Percentiles rank a stretch among this genome's conserved stretches.
Conservation (phyloP, 164 flowering plant genomes). For the Umbilicus rupestris region DNA sequence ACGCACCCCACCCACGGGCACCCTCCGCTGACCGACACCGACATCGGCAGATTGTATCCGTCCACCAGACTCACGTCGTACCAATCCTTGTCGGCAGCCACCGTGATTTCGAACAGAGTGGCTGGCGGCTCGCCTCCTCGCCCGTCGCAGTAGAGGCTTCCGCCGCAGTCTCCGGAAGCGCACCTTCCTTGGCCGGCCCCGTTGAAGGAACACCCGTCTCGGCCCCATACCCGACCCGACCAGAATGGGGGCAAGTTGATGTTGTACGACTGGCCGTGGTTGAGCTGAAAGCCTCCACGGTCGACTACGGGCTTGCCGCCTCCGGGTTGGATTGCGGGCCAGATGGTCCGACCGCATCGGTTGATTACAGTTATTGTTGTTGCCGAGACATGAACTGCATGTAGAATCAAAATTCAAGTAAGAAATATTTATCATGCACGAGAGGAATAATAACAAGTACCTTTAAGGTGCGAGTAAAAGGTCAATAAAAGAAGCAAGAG, state of each 20-base stretch:
- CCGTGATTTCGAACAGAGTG: constrained; percentile 18
- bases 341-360: constrained; percentile 6
- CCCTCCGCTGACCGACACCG: constrained; percentile 12
- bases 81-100: constrained; percentile 13
- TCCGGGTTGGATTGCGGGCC: constrained; percentile 9
- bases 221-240: constrained; percentile 27
- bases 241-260: constrained; percentile 15
- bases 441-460: no score
- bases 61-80: constrained; percentile 33
- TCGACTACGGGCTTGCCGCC: constrained; percentile 13
- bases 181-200: constrained; percentile 17
- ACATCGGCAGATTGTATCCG: constrained; percentile 27
- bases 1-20: constrained; percentile 27
- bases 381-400: neutral
- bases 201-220: constrained; percentile 16
- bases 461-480: no score
- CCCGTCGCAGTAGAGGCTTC: constrained; percentile 20
- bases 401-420: neutral
- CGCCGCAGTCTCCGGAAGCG: constrained; percentile 27
- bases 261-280: neutral
- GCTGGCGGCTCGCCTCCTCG: constrained; percentile 28
- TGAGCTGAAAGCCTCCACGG: constrained; percentile 18
- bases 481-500: no score
- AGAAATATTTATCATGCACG: no score
- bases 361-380: neutral